These are phyloP conservation scores for Cyclocybe aegerita DNA, from an alignment of 768 basidiomycete genomes.

Conservation along the genomic window DNA sequence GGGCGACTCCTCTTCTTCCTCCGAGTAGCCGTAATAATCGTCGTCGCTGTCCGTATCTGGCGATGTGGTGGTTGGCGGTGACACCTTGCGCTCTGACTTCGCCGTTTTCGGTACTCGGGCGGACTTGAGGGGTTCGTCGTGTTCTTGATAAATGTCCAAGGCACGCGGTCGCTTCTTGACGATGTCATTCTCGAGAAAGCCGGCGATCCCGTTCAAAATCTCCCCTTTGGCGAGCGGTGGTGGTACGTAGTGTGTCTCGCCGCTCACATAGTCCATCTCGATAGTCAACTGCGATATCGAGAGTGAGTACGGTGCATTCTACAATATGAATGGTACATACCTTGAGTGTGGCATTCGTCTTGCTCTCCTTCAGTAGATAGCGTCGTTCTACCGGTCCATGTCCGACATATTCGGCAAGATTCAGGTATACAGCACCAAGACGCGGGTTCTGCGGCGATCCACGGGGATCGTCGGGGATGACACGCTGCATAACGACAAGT, in stretches of 20 bases:
- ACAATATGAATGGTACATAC: slow-evolving; percentile 30
- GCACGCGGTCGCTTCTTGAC: slow-evolving; percentile 51
- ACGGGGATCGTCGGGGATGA: slow-evolving; percentile 52
- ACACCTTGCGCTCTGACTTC: slow-evolving; percentile 8
- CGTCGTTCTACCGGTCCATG: slow-evolving; percentile 58
- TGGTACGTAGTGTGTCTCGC: slow-evolving; percentile 54
- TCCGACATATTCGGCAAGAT: slow-evolving; percentile 74
- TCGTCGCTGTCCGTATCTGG: slow-evolving; percentile 12
- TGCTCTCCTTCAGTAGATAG: slow-evolving; percentile 70
- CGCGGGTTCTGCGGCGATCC: slow-evolving; percentile 55
- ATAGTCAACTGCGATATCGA: slow-evolving; percentile 51
- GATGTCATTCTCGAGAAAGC: slow-evolving; percentile 56
- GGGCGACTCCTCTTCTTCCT: slow-evolving; percentile 1
- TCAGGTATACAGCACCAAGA: slow-evolving; percentile 65
- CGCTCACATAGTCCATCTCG: slow-evolving; percentile 50
- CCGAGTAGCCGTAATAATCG: slow-evolving; percentile 4
- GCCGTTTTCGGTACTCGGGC: slow-evolving; percentile 16
- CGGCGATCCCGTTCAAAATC: slow-evolving; percentile 66
- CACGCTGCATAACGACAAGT: slow-evolving; percentile 64
- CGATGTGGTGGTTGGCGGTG: not conserved
- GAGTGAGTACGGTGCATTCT: not conserved
- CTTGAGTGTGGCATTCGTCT: slow-evolving; percentile 79
- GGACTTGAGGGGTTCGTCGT: slow-evolving; percentile 25
- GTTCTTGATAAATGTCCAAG: slow-evolving; percentile 45
- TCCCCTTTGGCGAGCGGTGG: slow-evolving; percentile 73